Evolutionary conservation across 2,329 filamentous ascomycete genomes (phyloP).

Genomic region (Xylariaceae sp.): DNA sequence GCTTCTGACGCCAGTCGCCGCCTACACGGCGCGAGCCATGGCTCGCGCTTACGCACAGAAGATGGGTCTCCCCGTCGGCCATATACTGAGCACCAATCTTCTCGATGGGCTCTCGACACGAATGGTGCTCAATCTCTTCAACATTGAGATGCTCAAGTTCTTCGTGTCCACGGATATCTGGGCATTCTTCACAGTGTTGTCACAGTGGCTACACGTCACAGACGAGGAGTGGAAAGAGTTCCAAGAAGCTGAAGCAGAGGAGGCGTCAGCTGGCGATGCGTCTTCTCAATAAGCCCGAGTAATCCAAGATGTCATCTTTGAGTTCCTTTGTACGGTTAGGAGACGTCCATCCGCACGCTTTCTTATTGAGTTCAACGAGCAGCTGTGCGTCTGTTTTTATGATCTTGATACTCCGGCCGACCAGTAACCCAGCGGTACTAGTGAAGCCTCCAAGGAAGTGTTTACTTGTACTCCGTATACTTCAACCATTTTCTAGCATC

Average conservation of each 20-base stretch:
- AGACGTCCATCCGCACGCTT: no score
- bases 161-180: slow-evolving; percentile 38
- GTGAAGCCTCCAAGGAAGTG: no score
- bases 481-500: no score
- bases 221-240: slow-evolving; percentile 37
- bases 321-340: no score
- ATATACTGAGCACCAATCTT: slow-evolving; percentile 32
- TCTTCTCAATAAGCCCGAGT: no score
- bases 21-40: slow-evolving; percentile 35
- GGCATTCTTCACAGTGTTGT: slow-evolving; percentile 31
- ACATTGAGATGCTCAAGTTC: slow-evolving; percentile 38
- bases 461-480: no score
- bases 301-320: no score
- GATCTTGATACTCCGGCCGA: no score
- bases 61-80: slow-evolving; percentile 28
- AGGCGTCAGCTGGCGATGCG: neutral
- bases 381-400: no score
- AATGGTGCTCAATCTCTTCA: slow-evolving; percentile 37
- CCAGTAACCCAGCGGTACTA: no score
- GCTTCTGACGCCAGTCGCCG: slow-evolving; percentile 39
- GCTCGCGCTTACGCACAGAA: slow-evolving; percentile 34
- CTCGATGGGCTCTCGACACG: slow-evolving; percentile 31
- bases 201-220: slow-evolving; percentile 32
- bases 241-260: slow-evolving; percentile 17
- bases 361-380: no score